These are phyloP conservation scores for Ogataea glucozyma DNA, from an alignment of 805 yeast species.

Conservation along the genomic window DNA sequence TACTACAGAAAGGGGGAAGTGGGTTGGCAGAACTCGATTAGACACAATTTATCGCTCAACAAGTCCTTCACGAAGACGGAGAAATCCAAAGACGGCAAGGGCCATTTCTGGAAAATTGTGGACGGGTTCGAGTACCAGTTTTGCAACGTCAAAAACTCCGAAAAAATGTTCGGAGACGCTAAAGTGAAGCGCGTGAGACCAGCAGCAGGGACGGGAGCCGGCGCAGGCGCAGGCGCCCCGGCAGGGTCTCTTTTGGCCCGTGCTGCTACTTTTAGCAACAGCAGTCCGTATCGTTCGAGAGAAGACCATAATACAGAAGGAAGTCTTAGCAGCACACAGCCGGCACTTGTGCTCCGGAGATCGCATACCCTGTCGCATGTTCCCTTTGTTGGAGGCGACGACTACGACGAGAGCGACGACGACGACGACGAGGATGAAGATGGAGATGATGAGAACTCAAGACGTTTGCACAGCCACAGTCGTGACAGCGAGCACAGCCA, in stretches of 20 bases:
- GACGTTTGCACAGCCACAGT: neutral
- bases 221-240: too few relatives aligned
- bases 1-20: conserved; percentile 83
- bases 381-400: conserved; percentile 11
- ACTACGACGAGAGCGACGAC: conserved; percentile 13
- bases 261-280: neutral
- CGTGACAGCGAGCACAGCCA: too few relatives aligned
- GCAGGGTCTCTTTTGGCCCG: too few relatives aligned
- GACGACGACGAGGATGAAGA: conserved; percentile 18
- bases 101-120: conserved; percentile 91
- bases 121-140: conserved; percentile 82
- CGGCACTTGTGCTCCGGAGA: conserved; percentile 5
- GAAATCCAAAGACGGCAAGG: conserved; percentile 86
- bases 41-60: conserved; percentile 90
- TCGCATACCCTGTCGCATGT: conserved; percentile 18
- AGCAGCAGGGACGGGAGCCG: too few relatives aligned
- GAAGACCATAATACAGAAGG: too few relatives aligned
- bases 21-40: conserved; percentile 97
- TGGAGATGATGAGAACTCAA: conserved; percentile 8
- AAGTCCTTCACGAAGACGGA: conserved; percentile 91
- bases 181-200: conserved; percentile 12
- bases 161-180: conserved; percentile 29
- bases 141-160: conserved; percentile 58
- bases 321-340: too few relatives aligned
- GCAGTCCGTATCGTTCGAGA: too few relatives aligned